These are phyloP conservation scores for Fusarium hostae DNA, from an alignment of 2,329 filamentous ascomycete genomes.

Conservation along the genomic window DNA sequence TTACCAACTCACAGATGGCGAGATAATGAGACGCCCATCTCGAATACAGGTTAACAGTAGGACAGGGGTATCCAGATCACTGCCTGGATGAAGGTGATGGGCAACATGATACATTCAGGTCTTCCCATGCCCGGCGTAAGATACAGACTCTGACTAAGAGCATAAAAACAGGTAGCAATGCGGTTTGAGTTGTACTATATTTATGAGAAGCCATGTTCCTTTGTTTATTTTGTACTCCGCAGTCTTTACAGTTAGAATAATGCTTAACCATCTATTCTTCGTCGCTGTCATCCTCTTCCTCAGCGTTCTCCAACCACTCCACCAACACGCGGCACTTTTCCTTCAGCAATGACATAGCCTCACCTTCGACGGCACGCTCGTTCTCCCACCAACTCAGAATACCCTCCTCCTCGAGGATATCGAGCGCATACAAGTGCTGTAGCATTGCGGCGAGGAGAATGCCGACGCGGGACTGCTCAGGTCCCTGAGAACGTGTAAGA, in stretches of 20 bases:
- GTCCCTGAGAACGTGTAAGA: constrained; percentile 72
- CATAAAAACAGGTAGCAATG: background rate
- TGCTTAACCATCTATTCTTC: constrained; percentile 37
- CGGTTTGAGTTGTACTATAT: background rate
- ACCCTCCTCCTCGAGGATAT: constrained; percentile 89
- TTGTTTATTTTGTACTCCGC: constrained; percentile 32
- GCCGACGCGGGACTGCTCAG: constrained; percentile 59
- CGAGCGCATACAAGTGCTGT: constrained; percentile 86
- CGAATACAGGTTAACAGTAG: background rate
- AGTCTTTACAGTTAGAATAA: constrained; percentile 10
- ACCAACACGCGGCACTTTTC: constrained; percentile 82
- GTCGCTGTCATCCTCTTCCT: constrained; percentile 73
- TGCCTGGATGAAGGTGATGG: background rate
- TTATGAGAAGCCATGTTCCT: constrained; percentile 1
- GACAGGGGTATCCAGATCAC: background rate
- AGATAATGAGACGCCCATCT: no score
- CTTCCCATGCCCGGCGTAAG: background rate
- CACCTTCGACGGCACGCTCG: constrained; percentile 71
- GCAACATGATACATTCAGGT: background rate
- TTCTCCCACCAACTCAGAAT: constrained; percentile 91
- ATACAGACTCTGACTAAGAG: background rate
- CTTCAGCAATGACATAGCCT: constrained; percentile 76
- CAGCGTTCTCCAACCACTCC: constrained; percentile 83
- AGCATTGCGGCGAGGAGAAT: constrained; percentile 80
- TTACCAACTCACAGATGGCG: no score